Evolutionary conservation across 2,329 filamentous ascomycete species (phyloP), one percentile per base, ranked within the genome.

Genomic region (Celoporthe dispersa): DNA sequence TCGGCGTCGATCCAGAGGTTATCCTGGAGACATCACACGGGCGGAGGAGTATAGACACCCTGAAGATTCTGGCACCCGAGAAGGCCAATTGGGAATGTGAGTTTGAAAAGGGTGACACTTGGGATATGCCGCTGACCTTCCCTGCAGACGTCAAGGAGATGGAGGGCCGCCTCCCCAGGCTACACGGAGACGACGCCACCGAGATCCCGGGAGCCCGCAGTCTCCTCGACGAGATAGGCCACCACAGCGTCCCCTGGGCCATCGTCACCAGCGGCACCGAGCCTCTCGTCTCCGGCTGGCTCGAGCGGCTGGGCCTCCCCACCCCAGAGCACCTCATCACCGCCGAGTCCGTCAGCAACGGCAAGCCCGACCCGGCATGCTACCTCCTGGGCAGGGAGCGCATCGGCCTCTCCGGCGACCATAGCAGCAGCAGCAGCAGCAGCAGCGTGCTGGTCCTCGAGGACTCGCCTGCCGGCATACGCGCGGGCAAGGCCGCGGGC

Each of bases 1-100:
- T 98, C 76, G 93, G 93, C 33, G 91, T 98, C 31, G 89, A 93
- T 74, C 92, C 93, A n/a, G 86, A 91, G 63, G 88, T 91, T 61
- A 98, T 99, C 75, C 87, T 98, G 35, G 87, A 93, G 76, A 97
- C 94, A 12, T 97, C 94, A 6, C 96, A 99, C 81, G 96, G 96
- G 72, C 89, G 95, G 71, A 86, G 96, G 70, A 94, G 90, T 74
- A 97, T 98, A 76, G 96, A 99, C 76, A 90, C 92, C 2, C 85
- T 99, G 70, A 88, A 88, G 78, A 84, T 94, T 37, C 88, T 97
- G 70, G 91, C 93, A 72, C 92, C 94, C 22, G 90, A 92, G 75
- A 93, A 94, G 78, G 96, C 96, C 57, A 98, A 91, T 75, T 95
- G 92, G 94, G 94, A 97, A 73, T 97, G 94, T 97, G 82, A 83